Conservation (phyloP, 78 protist genomes). For the Mantamonas sphyraenae region DNA sequence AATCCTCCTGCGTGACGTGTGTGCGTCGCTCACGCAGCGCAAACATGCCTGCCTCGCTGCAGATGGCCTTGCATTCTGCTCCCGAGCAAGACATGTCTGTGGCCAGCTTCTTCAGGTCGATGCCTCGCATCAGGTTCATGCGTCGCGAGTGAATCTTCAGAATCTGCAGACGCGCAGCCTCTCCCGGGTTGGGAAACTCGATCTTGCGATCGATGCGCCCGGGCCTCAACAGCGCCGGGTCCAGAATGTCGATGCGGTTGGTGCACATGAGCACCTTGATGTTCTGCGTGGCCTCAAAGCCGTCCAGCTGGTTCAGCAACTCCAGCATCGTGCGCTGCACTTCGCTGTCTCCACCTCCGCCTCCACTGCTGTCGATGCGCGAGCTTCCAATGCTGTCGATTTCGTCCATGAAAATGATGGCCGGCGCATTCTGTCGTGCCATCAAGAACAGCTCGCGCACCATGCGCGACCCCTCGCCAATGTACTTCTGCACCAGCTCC, state of each 20-base stretch:
- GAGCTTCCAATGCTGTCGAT: constrained; percentile 92
- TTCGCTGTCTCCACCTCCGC: constrained; percentile 81
- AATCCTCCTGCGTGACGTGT: constrained; percentile 99
- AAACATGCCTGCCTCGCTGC: constrained; percentile 99
- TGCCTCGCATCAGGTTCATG: constrained; percentile 97
- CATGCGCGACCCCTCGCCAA: constrained; percentile 99
- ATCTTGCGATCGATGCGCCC: constrained; percentile 98
- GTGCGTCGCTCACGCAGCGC: constrained; percentile 97
- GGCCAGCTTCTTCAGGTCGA: constrained; percentile 86
- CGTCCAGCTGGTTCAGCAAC: constrained; percentile 99
- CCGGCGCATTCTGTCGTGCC: constrained; percentile 98
- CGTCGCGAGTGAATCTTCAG: constrained; percentile 95
- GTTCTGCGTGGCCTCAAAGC: constrained; percentile 94
- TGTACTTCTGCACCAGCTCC: constrained; percentile 99
- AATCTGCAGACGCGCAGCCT: constrained; percentile 85
- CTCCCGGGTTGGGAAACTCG: constrained; percentile 92
- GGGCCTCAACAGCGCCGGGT: constrained; percentile 97
- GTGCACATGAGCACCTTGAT: constrained; percentile 99
- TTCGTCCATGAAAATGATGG: constrained; percentile 99
- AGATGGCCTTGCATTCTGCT: constrained; percentile 92
- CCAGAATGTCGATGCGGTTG: constrained; percentile 99
- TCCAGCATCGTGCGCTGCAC: constrained; percentile 99
- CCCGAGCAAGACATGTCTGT: constrained; percentile 87
- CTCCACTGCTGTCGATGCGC: constrained; percentile 54
- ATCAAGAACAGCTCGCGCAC: constrained; percentile 99